Percentiles rank a stretch among this genome's conserved stretches.
These are phyloP conservation scores for Colletotrichum spinosum DNA, from an alignment of 2,329 filamentous ascomycete genomes.

Conservation along the genomic window DNA sequence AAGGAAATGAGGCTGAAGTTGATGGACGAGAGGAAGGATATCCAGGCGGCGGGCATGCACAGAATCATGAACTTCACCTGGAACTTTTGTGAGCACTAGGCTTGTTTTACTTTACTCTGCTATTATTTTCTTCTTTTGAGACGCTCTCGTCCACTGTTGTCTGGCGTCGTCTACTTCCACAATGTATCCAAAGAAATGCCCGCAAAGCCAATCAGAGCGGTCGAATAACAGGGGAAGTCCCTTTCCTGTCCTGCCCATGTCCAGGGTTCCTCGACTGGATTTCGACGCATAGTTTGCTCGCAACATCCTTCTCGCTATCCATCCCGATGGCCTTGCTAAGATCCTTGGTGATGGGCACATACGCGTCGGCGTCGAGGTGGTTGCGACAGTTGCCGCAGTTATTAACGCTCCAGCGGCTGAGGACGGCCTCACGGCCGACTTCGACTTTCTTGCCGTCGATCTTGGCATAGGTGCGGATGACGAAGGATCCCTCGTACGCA, in stretches of 20 bases:
- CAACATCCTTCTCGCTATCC: no score
- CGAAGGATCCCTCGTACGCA: slow-evolving; percentile 41
- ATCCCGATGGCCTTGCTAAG: no score
- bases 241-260: no score
- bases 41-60: not conserved
- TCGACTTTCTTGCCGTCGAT: slow-evolving; percentile 1
- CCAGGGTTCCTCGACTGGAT: no score
- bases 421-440: slow-evolving; percentile 38
- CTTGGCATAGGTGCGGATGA: slow-evolving; percentile 37
- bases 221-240: not conserved
- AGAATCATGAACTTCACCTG: slow-evolving; percentile 19
- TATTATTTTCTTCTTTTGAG: not conserved
- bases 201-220: not conserved
- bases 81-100: slow-evolving; percentile 44
- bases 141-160: not conserved
- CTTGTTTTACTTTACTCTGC: no score
- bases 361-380: slow-evolving; percentile 36
- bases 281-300: no score
- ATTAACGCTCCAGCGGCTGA: slow-evolving; percentile 42
- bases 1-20: slow-evolving; percentile 41
- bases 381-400: slow-evolving; percentile 43
- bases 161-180: not conserved
- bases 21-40: slow-evolving; percentile 43
- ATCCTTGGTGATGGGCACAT: slow-evolving; percentile 24
- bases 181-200: not conserved